Evolutionary conservation across 2,329 filamentous ascomycete species (phyloP).

Genomic region (Venturia oleaginea): DNA sequence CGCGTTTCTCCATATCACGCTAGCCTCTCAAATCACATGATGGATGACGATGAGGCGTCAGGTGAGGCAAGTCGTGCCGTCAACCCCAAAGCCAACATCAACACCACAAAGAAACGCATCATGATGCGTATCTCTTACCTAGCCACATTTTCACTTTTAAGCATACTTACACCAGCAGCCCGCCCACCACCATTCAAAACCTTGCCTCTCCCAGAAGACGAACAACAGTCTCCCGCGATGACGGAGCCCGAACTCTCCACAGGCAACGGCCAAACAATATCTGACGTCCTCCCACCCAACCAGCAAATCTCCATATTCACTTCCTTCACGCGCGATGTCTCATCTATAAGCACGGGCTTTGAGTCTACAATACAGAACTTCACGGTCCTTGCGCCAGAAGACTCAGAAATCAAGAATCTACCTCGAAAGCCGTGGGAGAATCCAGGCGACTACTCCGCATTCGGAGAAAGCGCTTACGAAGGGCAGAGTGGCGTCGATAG

Average conservation of each 20-base stretch:
- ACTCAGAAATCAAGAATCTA: constrained; percentile 67
- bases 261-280: constrained; percentile 52
- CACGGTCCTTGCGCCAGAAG: constrained; percentile 80
- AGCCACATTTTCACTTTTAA: background rate
- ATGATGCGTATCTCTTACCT: background rate
- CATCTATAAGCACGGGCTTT: constrained; percentile 58
- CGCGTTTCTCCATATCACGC: background rate
- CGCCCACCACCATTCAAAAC: constrained; percentile 4
- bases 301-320: constrained; percentile 78
- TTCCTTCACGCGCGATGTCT: constrained; percentile 66
- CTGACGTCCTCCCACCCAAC: constrained; percentile 74
- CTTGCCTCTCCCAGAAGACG: constrained; percentile 14
- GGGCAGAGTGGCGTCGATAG: constrained; percentile 66
- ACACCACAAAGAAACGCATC: background rate
- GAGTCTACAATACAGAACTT: constrained; percentile 59
- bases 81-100: background rate
- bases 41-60: background rate
- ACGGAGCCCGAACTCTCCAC: background rate
- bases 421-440: constrained; percentile 83
- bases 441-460: constrained; percentile 57
- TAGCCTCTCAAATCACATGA: background rate
- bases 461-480: constrained; percentile 65
- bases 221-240: constrained; percentile 1
- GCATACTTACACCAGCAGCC: background rate
- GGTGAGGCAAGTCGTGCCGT: background rate